Conservation (phyloP, 352 stramenopile species). For the Lagenidium sp. region DNA sequence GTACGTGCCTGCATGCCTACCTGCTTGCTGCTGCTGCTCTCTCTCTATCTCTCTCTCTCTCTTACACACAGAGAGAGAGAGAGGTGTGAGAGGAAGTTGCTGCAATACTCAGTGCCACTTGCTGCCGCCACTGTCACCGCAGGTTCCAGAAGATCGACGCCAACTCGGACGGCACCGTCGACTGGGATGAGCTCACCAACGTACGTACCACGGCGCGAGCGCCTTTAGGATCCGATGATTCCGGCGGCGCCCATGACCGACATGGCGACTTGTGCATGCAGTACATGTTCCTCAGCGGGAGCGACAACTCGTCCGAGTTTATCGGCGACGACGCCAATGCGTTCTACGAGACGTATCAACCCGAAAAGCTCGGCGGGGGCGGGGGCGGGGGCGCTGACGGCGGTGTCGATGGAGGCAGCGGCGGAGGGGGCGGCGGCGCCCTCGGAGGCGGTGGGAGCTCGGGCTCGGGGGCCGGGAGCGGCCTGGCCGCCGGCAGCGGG, state of each 20-base stretch:
- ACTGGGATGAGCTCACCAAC: conserved; percentile 88
- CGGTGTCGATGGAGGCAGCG: not conserved
- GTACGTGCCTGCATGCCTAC: conserved; percentile 25
- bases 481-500: not conserved
- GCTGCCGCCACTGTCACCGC: not conserved
- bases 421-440: not conserved
- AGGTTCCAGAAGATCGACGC: conserved; percentile 87
- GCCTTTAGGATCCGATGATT: too few relatives aligned
- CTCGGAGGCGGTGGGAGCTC: not conserved
- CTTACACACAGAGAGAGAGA: too few relatives aligned
- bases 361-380: conserved; percentile 34
- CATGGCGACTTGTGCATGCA: conserved; percentile 18
- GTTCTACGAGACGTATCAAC: conserved; percentile 53
- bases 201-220: too few relatives aligned
- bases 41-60: too few relatives aligned
- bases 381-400: conserved; percentile 1
- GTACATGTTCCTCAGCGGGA: conserved; percentile 82
- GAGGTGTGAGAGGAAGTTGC: too few relatives aligned
- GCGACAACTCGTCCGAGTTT: conserved; percentile 46
- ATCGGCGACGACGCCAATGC: conserved; percentile 53
- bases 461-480: not conserved
- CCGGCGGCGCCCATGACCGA: too few relatives aligned
- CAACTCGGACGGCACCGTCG: conserved; percentile 78
- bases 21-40: too few relatives aligned
- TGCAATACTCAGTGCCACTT: too few relatives aligned